phyloP scores from a whole-genome alignment of 352 stramenopile genomes.

The Globisporangium iwayamae region DNA sequence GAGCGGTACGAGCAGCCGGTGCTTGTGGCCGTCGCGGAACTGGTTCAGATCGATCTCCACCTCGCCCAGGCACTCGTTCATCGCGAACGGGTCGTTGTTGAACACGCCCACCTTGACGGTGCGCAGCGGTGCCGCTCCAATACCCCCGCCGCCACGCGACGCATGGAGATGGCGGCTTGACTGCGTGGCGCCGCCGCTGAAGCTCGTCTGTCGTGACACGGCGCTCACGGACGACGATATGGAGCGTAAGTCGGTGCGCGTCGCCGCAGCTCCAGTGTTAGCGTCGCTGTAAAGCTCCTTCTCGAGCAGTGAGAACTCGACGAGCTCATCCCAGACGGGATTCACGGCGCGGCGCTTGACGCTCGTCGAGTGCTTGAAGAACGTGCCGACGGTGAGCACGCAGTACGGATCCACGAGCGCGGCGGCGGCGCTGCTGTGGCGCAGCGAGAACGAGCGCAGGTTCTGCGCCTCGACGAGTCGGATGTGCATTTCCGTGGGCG shows the following conservation, averaged over 20 bases:
- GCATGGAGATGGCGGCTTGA: not conserved
- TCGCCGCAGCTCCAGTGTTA: not conserved
- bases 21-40: slow-evolving; percentile 27
- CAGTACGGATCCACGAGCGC: slow-evolving; percentile 49
- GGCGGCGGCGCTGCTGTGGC: slow-evolving; percentile 19
- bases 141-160: not conserved
- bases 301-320: slow-evolving; percentile 27
- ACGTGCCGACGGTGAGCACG: slow-evolving; percentile 31
- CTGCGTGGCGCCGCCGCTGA: not conserved
- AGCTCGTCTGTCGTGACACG: slow-evolving; percentile 12
- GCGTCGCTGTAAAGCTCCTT: slow-evolving; percentile 18
- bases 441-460: slow-evolving; percentile 27
- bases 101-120: slow-evolving; percentile 47
- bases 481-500: slow-evolving; percentile 57
- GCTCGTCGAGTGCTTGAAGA: slow-evolving; percentile 38
- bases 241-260: not conserved
- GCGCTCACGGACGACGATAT: not conserved
- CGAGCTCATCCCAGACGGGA: slow-evolving; percentile 35
- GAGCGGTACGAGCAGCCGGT: slow-evolving; percentile 43
- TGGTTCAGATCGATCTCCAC: slow-evolving; percentile 46
- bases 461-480: slow-evolving; percentile 48
- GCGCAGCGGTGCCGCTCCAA: slow-evolving; percentile 13
- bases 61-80: slow-evolving; percentile 48
- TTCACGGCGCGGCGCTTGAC: slow-evolving; percentile 36
- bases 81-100: slow-evolving; percentile 53